Base-by-base conservation (phyloP, 208 protist genomes). In the Trypanosoma scelopori region DNA sequence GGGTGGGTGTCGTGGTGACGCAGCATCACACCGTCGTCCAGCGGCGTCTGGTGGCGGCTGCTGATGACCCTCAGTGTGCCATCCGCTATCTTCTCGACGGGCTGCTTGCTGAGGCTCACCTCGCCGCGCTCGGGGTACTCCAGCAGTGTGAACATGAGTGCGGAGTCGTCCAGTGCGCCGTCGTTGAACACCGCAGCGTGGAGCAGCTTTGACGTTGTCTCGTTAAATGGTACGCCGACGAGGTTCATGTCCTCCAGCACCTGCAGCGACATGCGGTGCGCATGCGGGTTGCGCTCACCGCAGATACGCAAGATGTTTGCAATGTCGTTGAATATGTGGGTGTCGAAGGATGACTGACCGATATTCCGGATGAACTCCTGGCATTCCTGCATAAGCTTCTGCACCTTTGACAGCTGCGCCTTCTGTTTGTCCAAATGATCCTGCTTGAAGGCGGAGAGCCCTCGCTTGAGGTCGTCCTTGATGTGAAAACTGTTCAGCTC, bases 81-180 rank as follows among this genome's bases (percentile, higher is more conserved):
- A 28, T 84, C 78, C 51, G 80, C 87, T 60, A 92, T 76, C 35
- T 78, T 56, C 61, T 91, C 79, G 23, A 95, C 75, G 16, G 79
- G 61, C 23, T 57, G 55, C 39, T 69, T 61, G 41, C 73, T 71
- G 3, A 96, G 57, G 61, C 71, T 84, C n/a, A 96, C 72, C 69
- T 93, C 92, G 1, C 92, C 92, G 39, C 89, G 84, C 79, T 97
- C 92, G 41, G 92, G 92, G 75, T 85, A 87, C 82, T 97, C 92
- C 50, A 95, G 83, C 49, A 92, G 52, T 25, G 86, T 76, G 41
- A 97, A 97, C 27, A 97, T 76, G 18, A 97, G 79, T 20, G 85
- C 72, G 4, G 89, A 95, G 79, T 92, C 78, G 49, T 97, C 92
- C 41, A 91, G 77, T 27, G 89, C 79, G 16, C 86, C 87, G 69